Evolutionary conservation across 495 filamentous ascomycete genomes (phyloP).

Genomic region (Poronia punctata): DNA sequence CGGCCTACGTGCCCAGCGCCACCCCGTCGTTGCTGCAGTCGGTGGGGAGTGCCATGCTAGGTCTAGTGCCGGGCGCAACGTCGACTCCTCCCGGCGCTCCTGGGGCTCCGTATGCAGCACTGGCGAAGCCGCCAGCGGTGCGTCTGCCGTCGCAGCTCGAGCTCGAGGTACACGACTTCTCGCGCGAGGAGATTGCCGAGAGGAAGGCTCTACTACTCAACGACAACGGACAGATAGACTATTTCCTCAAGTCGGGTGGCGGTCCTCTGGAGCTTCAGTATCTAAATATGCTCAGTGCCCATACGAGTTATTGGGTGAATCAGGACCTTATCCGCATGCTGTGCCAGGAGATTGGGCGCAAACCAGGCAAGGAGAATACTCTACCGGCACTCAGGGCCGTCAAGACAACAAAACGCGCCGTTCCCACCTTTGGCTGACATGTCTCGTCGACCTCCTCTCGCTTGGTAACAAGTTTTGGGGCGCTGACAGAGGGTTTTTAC

Average conservation of each 20-base stretch:
- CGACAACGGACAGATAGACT: slow-evolving; percentile 94
- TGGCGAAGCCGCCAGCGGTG: slow-evolving; percentile 32
- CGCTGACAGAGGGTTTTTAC: too few species aligned
- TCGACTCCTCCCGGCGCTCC: slow-evolving; percentile 13
- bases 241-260: slow-evolving; percentile 67
- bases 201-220: slow-evolving; percentile 81
- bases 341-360: slow-evolving; percentile 77
- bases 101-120: slow-evolving; percentile 12
- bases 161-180: slow-evolving; percentile 92
- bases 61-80: slow-evolving; percentile 31
- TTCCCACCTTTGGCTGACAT: slow-evolving; percentile 13
- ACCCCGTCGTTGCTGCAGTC: slow-evolving; percentile 59
- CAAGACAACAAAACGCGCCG: slow-evolving; percentile 50
- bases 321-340: slow-evolving; percentile 80
- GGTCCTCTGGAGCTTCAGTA: slow-evolving; percentile 91
- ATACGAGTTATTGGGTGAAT: slow-evolving; percentile 87
- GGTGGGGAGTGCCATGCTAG: slow-evolving; percentile 57
- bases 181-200: slow-evolving; percentile 86
- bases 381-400: slow-evolving; percentile 63
- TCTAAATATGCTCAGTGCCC: slow-evolving; percentile 93
- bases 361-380: slow-evolving; percentile 59
- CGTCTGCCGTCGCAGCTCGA: slow-evolving; percentile 87
- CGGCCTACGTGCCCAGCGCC: slow-evolving; percentile 68
- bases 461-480: too few species aligned
- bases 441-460: too few species aligned